A percentile compares a stretch with the other conserved stretches of the same genome.
phyloP scores from a whole-genome alignment of 306 rosid genomes.

The Inga leiocalycina region DNA sequence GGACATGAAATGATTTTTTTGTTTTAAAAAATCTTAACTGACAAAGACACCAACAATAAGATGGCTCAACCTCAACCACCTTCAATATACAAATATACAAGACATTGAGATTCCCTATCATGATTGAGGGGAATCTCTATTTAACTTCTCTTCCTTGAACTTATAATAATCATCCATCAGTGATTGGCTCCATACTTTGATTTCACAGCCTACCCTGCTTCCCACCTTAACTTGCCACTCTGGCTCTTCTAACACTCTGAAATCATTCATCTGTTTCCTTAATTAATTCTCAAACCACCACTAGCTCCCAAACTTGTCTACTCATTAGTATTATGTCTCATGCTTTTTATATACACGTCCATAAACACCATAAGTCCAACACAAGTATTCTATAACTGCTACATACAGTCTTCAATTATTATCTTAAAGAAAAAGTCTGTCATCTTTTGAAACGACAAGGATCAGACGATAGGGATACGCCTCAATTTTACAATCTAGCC shows the following conservation, averaged over 20 bases:
- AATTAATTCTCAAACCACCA: neutral
- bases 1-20: conserved; percentile 32
- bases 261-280: neutral
- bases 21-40: neutral
- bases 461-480: conserved; percentile 50
- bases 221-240: neutral
- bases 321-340: neutral
- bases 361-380: neutral
- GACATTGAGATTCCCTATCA: neutral
- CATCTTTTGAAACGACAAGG: conserved; percentile 49
- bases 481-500: conserved; percentile 36
- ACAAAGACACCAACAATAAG: conserved; percentile 32
- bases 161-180: neutral
- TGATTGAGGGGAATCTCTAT: neutral
- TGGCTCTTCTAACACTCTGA: neutral
- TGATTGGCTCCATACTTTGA: conserved; percentile 10
- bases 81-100: neutral
- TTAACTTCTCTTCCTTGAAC: neutral
- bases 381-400: neutral
- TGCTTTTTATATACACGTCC: neutral
- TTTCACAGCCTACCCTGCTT: neutral
- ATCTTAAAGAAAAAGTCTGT: conserved; percentile 23
- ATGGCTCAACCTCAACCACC: conserved; percentile 54
- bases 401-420: neutral
- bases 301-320: neutral